phyloP scores from a whole-genome alignment of 2,329 filamentous ascomycete genomes.

The Mariannaea sp. region DNA sequence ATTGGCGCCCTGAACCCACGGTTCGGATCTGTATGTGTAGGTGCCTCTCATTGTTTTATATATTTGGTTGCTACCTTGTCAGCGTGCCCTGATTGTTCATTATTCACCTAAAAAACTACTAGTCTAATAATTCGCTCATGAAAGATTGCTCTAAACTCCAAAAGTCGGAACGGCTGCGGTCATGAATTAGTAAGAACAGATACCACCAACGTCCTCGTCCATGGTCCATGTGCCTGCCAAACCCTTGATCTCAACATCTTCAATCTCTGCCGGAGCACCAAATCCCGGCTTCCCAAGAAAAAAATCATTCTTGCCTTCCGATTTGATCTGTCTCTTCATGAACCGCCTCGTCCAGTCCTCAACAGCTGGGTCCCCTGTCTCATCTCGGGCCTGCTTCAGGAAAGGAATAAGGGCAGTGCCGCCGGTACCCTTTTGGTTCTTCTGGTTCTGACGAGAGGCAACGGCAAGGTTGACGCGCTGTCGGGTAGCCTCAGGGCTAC shows the following conservation, averaged over 20 bases:
- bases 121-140: background rate
- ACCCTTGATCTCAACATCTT: slow-evolving; percentile 62
- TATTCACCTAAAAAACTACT: slow-evolving; percentile 16
- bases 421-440: slow-evolving; percentile 83
- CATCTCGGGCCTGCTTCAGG: slow-evolving; percentile 92
- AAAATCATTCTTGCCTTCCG: slow-evolving; percentile 59
- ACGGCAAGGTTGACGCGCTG: slow-evolving; percentile 65
- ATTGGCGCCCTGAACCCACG: slow-evolving; percentile 21
- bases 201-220: slow-evolving; percentile 75
- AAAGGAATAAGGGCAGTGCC: slow-evolving; percentile 95
- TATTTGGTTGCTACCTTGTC: slow-evolving; percentile 24
- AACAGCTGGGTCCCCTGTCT: slow-evolving; percentile 91
- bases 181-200: slow-evolving; percentile 53
- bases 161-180: background rate
- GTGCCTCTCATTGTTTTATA: slow-evolving; percentile 29
- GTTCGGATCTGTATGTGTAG: slow-evolving; percentile 25
- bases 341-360: slow-evolving; percentile 64
- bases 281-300: slow-evolving; percentile 60
- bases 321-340: slow-evolving; percentile 57
- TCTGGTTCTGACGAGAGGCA: slow-evolving; percentile 54
- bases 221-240: slow-evolving; percentile 88
- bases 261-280: slow-evolving; percentile 45
- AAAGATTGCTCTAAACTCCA: background rate
- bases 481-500: slow-evolving; percentile 58
- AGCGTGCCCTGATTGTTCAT: slow-evolving; percentile 10